Conservation (phyloP, 73 alveolate genomes). For the Paramecium primaurelia region DNA sequence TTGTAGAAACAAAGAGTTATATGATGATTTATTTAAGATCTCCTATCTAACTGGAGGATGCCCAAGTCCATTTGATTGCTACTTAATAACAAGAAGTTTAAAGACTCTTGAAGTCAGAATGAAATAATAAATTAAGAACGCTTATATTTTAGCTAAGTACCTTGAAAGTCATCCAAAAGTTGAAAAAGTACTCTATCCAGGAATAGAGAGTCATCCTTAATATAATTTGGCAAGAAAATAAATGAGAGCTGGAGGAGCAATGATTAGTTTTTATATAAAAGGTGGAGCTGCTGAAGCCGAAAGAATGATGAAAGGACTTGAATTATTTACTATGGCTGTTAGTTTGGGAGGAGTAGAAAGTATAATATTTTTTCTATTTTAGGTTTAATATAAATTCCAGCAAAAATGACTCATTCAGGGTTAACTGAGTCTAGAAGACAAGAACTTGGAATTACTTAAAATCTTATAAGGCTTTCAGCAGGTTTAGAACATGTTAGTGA, state of each 20-base stretch:
- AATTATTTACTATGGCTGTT: conserved; percentile 87
- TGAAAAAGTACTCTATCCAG: conserved; percentile 93
- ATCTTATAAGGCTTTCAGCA: conserved; percentile 81
- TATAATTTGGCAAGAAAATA: conserved; percentile 92
- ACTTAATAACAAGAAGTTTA: conserved; percentile 88
- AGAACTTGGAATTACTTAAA: conserved; percentile 83
- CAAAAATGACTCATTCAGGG: conserved; percentile 91
- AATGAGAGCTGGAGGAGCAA: conserved; percentile 86
- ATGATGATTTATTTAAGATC: conserved; percentile 71
- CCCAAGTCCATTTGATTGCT: conserved; percentile 93
- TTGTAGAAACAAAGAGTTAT: conserved; percentile 58
- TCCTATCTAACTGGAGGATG: conserved; percentile 78
- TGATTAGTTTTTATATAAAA: conserved; percentile 83
- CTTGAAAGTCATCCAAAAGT: conserved; percentile 91
- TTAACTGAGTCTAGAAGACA: conserved; percentile 88
- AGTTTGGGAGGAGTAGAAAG: conserved; percentile 95
- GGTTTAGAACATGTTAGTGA: conserved; percentile 92
- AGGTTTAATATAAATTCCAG: conserved; percentile 62
- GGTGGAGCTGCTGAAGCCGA: conserved; percentile 80
- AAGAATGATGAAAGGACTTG: conserved; percentile 75
- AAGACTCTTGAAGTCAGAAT: conserved; percentile 89
- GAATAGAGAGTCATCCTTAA: conserved; percentile 90
- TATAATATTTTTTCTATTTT: not conserved
- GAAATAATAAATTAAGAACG: conserved; percentile 87
- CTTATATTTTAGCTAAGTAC: conserved; percentile 90